phyloP scores from a whole-genome alignment of 176 grass and related monocot species.

The Panicum miliaceum region DNA sequence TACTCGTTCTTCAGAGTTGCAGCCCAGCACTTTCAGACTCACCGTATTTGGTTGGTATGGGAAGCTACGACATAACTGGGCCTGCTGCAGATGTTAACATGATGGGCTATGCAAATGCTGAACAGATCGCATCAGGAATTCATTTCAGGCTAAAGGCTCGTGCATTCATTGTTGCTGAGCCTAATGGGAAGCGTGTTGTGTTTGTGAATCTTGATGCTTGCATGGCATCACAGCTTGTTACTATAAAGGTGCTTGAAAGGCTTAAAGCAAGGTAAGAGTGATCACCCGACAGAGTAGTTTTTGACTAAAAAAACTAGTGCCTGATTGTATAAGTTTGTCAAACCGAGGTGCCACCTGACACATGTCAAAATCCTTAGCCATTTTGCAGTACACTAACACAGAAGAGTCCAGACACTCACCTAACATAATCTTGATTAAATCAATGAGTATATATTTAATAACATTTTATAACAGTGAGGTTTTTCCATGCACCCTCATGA shows the following conservation, averaged over 20 bases:
- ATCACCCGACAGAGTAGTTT: not conserved
- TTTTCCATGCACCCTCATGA: conserved; percentile 8
- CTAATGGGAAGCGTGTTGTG: conserved; percentile 75
- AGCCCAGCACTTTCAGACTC: conserved; percentile 56
- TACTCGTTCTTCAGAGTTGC: conserved; percentile 57
- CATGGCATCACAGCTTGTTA: conserved; percentile 96
- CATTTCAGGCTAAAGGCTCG: conserved; percentile 98
- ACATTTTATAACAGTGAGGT: not conserved
- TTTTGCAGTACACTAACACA: conserved; percentile 21
- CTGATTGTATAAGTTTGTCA: not conserved
- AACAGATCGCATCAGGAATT: conserved; percentile 82
- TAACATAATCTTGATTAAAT: conserved; percentile 26
- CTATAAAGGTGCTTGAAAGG: conserved; percentile 90
- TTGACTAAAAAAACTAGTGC: not conserved
- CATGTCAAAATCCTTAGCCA: conserved; percentile 22
- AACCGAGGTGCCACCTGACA: not conserved
- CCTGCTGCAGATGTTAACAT: conserved; percentile 98
- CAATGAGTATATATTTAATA: not conserved
- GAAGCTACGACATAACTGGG: conserved; percentile 95
- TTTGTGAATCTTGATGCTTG: conserved; percentile 99
- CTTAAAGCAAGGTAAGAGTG: conserved; percentile 76
- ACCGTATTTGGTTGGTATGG: conserved; percentile 77
- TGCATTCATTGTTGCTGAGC: conserved; percentile 86
- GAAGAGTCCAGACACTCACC: not conserved
- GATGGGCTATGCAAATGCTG: conserved; percentile 98